These are phyloP conservation scores for Xylaria multiplex DNA, from an alignment of 2,329 filamentous ascomycete species.

Conservation along the genomic window DNA sequence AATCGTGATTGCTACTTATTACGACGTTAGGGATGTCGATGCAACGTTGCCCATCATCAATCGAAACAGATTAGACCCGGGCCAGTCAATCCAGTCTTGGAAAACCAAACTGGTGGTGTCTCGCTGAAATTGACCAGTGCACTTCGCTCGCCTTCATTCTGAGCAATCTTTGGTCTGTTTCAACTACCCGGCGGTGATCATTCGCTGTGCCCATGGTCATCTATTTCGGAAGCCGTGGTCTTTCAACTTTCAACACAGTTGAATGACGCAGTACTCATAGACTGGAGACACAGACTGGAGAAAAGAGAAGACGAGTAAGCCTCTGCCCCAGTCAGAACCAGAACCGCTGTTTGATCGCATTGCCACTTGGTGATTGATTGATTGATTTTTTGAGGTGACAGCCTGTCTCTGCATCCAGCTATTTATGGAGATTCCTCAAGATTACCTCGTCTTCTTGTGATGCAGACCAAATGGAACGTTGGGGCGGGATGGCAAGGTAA, in stretches of 20 bases:
- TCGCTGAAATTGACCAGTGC: neutral
- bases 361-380: neutral
- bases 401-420: slow-evolving; percentile 20
- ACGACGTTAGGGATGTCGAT: neutral
- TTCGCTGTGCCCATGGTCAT: neutral
- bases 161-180: neutral
- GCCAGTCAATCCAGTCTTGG: neutral
- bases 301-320: neutral
- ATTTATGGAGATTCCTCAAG: slow-evolving; percentile 22
- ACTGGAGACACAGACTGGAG: too few relatives aligned
- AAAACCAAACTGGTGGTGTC: neutral
- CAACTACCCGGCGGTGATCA: too few relatives aligned
- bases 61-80: neutral
- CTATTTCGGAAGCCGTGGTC: neutral
- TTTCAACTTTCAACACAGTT: too few relatives aligned
- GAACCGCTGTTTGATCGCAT: slow-evolving; percentile 1
- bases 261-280: neutral
- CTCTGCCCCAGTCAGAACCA: neutral
- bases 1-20: slow-evolving; percentile 8
- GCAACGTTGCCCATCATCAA: neutral
- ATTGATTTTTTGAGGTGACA: neutral
- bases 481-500: slow-evolving; percentile 4
- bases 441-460: slow-evolving; percentile 7
- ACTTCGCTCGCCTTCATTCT: neutral
- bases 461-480: slow-evolving; percentile 15